These are phyloP conservation scores for Paragyromitra xinjiangensis DNA, from an alignment of 495 filamentous ascomycete species.

Conservation along the genomic window DNA sequence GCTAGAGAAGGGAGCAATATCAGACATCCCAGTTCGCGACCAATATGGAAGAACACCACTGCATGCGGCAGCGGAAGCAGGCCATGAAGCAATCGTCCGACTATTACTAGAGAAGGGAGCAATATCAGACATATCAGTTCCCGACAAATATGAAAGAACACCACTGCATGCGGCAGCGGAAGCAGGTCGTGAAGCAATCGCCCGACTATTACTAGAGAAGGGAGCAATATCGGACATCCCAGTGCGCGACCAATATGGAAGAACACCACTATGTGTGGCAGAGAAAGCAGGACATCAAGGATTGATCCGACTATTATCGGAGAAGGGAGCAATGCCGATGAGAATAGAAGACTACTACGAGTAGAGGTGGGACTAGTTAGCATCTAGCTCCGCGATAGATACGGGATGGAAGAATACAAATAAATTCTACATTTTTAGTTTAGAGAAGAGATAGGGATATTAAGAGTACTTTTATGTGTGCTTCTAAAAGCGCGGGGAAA, in stretches of 20 bases:
- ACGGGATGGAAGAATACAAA: no score
- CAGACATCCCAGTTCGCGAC: background rate
- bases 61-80: background rate
- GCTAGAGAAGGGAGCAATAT: constrained; percentile 1
- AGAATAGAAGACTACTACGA: background rate
- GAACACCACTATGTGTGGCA: background rate
- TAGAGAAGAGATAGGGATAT: no score
- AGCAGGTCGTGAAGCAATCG: background rate
- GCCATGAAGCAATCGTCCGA: background rate
- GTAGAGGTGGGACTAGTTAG: background rate
- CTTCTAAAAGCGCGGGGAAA: no score
- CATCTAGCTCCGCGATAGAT: no score
- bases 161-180: background rate
- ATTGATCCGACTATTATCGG: background rate
- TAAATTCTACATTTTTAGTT: no score
- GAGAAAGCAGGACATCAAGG: background rate
- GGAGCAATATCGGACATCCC: background rate
- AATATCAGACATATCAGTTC: background rate
- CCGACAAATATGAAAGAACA: background rate
- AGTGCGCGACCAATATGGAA: background rate
- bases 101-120: constrained; percentile 17
- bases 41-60: background rate
- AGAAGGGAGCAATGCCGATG: background rate
- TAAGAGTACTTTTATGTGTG: no score
- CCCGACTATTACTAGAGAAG: constrained; percentile 11